Conservation (phyloP, 306 rosid genomes). For the Styphnolobium japonicum region DNA sequence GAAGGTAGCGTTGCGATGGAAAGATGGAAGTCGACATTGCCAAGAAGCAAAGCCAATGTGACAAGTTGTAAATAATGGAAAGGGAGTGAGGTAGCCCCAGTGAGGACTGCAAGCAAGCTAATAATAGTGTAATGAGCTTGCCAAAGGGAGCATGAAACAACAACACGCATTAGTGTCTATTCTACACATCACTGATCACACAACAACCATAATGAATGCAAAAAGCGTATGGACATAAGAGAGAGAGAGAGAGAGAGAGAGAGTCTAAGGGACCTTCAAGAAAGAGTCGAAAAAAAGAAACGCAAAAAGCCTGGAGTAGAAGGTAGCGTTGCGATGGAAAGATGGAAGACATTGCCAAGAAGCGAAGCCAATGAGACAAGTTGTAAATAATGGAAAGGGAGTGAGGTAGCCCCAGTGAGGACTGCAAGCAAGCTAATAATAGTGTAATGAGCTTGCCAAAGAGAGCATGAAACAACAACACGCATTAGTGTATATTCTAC, state of each 20-base stretch:
- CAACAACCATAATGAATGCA: neutral
- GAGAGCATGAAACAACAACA: neutral
- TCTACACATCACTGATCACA: neutral
- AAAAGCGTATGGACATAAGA: neutral
- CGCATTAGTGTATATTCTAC: neutral
- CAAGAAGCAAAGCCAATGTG: constrained; percentile 37
- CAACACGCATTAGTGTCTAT: neutral
- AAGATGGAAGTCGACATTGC: constrained; percentile 31
- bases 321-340: constrained; percentile 1
- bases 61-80: neutral
- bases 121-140: neutral
- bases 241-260: too few species aligned
- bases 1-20: constrained; percentile 5
- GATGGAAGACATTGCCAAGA: constrained; percentile 35
- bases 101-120: constrained; percentile 9
- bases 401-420: constrained; percentile 8
- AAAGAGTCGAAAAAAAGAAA: constrained; percentile 10
- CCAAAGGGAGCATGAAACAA: neutral
- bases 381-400: neutral
- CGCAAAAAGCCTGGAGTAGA: neutral
- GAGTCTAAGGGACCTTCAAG: neutral
- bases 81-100: constrained; percentile 2
- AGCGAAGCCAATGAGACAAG: constrained; percentile 28
- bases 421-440: neutral
- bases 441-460: neutral